phyloP scores from a whole-genome alignment of 768 basidiomycete species.

The Mycena venus region DNA sequence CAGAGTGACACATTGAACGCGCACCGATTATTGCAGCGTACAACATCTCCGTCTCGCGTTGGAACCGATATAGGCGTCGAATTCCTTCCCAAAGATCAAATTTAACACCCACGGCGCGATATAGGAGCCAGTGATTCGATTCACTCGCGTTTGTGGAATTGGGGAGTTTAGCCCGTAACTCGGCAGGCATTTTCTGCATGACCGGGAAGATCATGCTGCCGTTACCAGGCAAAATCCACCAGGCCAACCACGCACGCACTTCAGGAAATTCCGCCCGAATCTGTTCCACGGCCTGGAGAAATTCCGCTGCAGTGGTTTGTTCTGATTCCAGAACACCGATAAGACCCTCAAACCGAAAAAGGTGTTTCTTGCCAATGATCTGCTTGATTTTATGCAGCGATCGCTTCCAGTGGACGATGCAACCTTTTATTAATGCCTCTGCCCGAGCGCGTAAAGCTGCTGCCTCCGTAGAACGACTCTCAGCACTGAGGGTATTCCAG shows the following conservation, averaged over 20 bases:
- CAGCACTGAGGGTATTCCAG: slow-evolving; percentile 1
- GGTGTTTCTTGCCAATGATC: neutral
- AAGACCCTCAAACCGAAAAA: slow-evolving; percentile 5
- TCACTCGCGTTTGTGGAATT: slow-evolving; percentile 4
- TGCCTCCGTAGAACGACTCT: neutral
- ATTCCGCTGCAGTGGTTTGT: neutral
- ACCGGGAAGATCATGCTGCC: slow-evolving; percentile 23
- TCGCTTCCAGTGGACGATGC: slow-evolving; percentile 14
- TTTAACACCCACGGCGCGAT: neutral
- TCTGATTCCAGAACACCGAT: neutral
- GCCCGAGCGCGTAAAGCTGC: neutral
- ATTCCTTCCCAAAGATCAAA: slow-evolving; percentile 10
- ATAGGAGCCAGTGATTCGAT: slow-evolving; percentile 6
- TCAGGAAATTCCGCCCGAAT: slow-evolving; percentile 9
- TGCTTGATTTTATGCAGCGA: slow-evolving; percentile 14
- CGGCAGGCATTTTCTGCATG: slow-evolving; percentile 9
- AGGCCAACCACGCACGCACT: slow-evolving; percentile 7
- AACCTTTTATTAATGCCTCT: neutral
- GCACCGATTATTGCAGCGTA: slow-evolving; percentile 7
- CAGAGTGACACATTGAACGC: neutral
- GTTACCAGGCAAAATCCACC: slow-evolving; percentile 24
- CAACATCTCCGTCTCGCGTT: slow-evolving; percentile 15
- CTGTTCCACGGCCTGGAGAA: neutral
- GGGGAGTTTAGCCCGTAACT: neutral
- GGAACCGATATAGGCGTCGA: neutral